phyloP scores from a whole-genome alignment of 352 stramenopile species.

The Phytophthora boehmeriae region DNA sequence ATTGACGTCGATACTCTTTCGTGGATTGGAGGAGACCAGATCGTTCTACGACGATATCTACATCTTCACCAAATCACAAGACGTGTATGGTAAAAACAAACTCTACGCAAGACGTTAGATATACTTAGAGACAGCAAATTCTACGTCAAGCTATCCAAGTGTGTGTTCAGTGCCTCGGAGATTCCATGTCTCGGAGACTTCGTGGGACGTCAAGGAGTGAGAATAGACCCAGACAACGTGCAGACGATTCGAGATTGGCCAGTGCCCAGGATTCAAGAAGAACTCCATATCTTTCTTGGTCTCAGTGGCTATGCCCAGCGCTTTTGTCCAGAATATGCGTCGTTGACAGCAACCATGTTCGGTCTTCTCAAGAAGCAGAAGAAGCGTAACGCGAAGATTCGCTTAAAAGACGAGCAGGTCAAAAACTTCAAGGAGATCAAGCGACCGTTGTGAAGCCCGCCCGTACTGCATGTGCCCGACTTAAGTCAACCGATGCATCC shows the following conservation, averaged over 20 bases:
- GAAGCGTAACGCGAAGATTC: constrained; percentile 1
- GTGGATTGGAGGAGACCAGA: background rate
- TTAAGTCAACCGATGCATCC: background rate
- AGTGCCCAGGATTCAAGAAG: constrained; percentile 3
- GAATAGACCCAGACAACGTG: constrained; percentile 17
- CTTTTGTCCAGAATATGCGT: background rate
- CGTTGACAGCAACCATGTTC: background rate
- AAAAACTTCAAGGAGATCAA: constrained; percentile 5
- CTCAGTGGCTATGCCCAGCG: constrained; percentile 6
- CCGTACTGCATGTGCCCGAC: background rate
- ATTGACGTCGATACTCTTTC: background rate
- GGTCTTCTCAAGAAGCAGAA: background rate
- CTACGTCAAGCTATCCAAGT: constrained; percentile 22
- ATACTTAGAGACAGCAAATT: background rate
- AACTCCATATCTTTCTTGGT: constrained; percentile 5
- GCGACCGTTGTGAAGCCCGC: background rate
- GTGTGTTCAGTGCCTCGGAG: constrained; percentile 10
- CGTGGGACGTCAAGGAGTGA: constrained; percentile 10
- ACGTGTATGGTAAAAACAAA: background rate
- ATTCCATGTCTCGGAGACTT: constrained; percentile 20
- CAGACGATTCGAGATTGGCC: constrained; percentile 7
- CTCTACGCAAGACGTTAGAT: background rate
- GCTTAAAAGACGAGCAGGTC: background rate
- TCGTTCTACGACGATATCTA: constrained; percentile 6
- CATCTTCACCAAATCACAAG: background rate